Conservation (phyloP, 495 filamentous ascomycete genomes). For the Arthonia radiata region DNA sequence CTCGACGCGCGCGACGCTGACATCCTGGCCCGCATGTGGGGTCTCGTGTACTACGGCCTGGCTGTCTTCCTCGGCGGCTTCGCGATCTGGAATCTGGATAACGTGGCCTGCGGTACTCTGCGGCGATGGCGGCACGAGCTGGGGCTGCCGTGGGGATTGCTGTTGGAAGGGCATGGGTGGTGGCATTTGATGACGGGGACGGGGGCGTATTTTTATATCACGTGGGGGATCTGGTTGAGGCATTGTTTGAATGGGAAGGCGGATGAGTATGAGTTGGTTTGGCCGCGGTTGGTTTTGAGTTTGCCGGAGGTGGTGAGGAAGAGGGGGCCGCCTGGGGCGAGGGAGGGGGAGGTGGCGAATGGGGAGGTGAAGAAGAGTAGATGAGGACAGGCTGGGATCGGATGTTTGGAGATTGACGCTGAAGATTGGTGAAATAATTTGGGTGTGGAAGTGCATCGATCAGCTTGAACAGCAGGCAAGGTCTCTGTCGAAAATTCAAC, state of each 20-base stretch:
- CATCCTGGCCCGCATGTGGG: slow-evolving; percentile 52
- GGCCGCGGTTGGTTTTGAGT: slow-evolving; percentile 32
- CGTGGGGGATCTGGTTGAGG: slow-evolving; percentile 69
- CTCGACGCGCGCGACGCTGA: slow-evolving; percentile 28
- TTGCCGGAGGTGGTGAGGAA: slow-evolving; percentile 12
- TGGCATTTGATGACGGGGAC: slow-evolving; percentile 53
- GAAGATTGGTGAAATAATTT: too few species aligned
- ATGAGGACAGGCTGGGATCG: slow-evolving; percentile 2
- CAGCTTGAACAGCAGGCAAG: too few species aligned
- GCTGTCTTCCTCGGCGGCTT: slow-evolving; percentile 64
- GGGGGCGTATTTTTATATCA: slow-evolving; percentile 62
- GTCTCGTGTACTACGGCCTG: slow-evolving; percentile 45
- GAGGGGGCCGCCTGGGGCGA: slow-evolving; percentile 9
- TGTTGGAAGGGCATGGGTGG: slow-evolving; percentile 91
- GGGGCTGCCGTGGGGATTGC: slow-evolving; percentile 68
- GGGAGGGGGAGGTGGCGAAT: slow-evolving; percentile 4
- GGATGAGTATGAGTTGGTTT: slow-evolving; percentile 48
- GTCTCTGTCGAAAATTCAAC: too few species aligned
- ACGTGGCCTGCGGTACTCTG: slow-evolving; percentile 48
- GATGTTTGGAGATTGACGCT: too few species aligned
- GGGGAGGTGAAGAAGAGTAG: slow-evolving; percentile 8
- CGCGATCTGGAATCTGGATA: slow-evolving; percentile 71
- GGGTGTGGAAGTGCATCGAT: too few species aligned
- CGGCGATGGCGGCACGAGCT: slow-evolving; percentile 43
- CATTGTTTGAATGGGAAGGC: slow-evolving; percentile 56